Evolutionary conservation across 1,284 basidiomycete species (phyloP).

Genomic region (Retiboletus flavoniger): DNA sequence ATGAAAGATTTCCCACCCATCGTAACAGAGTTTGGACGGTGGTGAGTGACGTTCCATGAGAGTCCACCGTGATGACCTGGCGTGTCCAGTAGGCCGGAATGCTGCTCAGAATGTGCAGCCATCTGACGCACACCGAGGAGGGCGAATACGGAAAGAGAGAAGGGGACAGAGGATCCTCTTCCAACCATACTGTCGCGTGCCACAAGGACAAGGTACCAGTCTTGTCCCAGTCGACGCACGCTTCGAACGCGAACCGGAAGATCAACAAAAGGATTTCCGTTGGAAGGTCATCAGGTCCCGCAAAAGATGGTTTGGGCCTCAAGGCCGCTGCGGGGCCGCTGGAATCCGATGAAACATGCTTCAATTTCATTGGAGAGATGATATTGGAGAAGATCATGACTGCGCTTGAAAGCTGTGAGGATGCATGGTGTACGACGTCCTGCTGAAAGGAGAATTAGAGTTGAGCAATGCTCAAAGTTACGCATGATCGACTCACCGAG

Average conservation of each 20-base stretch:
- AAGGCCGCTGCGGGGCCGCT: background rate
- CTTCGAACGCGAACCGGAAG: slow-evolving; percentile 7
- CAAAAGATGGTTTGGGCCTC: background rate
- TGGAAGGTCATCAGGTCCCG: background rate
- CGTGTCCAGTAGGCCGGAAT: slow-evolving; percentile 18
- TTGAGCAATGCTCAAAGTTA: background rate
- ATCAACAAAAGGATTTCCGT: slow-evolving; percentile 11
- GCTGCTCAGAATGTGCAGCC: slow-evolving; percentile 13
- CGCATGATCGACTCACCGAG: background rate
- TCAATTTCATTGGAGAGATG: background rate
- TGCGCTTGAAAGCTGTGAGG: background rate
- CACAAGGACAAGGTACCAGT: background rate
- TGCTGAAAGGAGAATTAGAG: background rate
- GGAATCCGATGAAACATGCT: background rate
- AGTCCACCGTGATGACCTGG: slow-evolving; percentile 12
- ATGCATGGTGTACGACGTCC: background rate
- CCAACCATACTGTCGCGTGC: slow-evolving; percentile 2
- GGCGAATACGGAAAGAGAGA: slow-evolving; percentile 16
- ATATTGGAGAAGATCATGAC: background rate
- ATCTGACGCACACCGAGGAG: slow-evolving; percentile 17
- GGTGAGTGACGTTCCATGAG: background rate
- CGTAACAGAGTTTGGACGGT: background rate
- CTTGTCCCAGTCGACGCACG: background rate
- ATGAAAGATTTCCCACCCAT: background rate
- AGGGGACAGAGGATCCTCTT: slow-evolving; percentile 14